phyloP scores from a whole-genome alignment of 495 filamentous ascomycete species.

The Hypoxylon crocopeplum region DNA sequence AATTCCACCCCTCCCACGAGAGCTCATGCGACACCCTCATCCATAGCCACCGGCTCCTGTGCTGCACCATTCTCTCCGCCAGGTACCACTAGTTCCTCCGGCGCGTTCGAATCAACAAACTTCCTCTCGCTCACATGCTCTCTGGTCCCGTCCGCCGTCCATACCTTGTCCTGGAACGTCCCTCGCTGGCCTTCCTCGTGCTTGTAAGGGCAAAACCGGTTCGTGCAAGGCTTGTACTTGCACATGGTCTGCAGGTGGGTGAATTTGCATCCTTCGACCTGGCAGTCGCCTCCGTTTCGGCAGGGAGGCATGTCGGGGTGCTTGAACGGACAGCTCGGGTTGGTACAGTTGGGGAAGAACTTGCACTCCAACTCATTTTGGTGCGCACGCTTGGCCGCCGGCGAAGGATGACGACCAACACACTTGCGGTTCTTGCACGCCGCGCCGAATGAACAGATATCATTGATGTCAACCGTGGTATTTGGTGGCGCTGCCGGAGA shows the following conservation, averaged over 20 bases:
- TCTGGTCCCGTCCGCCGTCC: constrained; percentile 69
- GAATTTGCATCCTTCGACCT: constrained; percentile 84
- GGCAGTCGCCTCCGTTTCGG: constrained; percentile 92
- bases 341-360: constrained; percentile 94
- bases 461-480: constrained; percentile 73
- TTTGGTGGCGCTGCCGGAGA: constrained; percentile 89
- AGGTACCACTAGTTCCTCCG: constrained; percentile 82
- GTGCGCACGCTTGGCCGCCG: constrained; percentile 76
- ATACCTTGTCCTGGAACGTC: constrained; percentile 88
- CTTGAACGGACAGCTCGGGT: constrained; percentile 82
- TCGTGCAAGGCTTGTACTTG: constrained; percentile 91
- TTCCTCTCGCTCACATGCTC: constrained; percentile 89
- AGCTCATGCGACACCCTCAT: constrained; percentile 21
- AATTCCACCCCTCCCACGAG: background rate
- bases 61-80: constrained; percentile 46
- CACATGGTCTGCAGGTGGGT: constrained; percentile 82
- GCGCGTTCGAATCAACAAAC: constrained; percentile 73
- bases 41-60: constrained; percentile 27
- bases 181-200: constrained; percentile 88
- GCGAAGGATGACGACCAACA: constrained; percentile 88
- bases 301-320: constrained; percentile 82
- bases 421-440: constrained; percentile 97
- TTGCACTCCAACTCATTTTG: constrained; percentile 88
- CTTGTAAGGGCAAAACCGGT: constrained; percentile 83
- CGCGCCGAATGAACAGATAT: constrained; percentile 82